phyloP scores from a whole-genome alignment of 2,329 filamentous ascomycete species.

The Fusarium zealandicum region DNA sequence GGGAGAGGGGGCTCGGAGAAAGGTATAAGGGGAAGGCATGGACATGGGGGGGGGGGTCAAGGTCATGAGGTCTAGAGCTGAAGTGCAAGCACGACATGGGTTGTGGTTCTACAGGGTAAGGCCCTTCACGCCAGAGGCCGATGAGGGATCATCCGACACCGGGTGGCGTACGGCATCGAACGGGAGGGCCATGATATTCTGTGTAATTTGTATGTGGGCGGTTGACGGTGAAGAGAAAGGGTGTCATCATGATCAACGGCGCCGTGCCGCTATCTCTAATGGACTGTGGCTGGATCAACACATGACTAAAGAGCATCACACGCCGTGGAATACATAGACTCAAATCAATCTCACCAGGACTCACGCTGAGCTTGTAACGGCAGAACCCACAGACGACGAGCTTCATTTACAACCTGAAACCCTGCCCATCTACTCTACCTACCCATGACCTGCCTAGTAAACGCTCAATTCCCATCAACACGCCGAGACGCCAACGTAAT shows the following conservation, averaged over 20 bases:
- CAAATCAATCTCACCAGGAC: not conserved
- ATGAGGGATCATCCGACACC: conserved; percentile 6
- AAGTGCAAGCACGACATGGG: not conserved
- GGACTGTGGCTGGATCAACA: not conserved
- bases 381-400: not conserved
- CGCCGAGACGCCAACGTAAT: conserved; percentile 20
- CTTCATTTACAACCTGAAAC: not conserved
- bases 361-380: not conserved
- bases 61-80: conserved; percentile 3
- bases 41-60: not conserved
- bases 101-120: conserved; percentile 1
- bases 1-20: too few species aligned
- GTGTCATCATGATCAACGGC: too few species aligned
- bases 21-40: too few species aligned
- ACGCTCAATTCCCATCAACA: conserved; percentile 2
- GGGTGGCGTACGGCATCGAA: conserved; percentile 1
- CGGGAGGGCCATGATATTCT: not conserved
- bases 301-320: not conserved
- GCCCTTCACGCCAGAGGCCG: not conserved
- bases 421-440: not conserved
- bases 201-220: too few species aligned
- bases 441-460: not conserved
- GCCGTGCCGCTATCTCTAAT: not conserved
- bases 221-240: not conserved
- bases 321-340: not conserved